Conservation (phyloP, 2,329 filamentous ascomycete genomes). For the Dactylellina cionopaga region DNA sequence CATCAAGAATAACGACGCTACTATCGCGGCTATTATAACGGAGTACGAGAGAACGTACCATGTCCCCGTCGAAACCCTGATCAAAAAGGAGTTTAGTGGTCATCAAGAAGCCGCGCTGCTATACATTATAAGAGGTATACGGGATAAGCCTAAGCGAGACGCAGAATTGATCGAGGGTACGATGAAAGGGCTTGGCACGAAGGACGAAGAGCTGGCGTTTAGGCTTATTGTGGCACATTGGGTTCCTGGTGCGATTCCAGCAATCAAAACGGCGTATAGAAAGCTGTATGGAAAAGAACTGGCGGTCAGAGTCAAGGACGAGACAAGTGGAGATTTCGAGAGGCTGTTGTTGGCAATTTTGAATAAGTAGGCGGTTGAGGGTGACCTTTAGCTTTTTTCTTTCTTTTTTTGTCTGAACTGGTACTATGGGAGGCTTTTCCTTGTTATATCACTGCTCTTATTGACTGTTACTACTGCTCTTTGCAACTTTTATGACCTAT, state of each 20-base stretch:
- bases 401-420: not conserved
- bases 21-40: constrained; percentile 82
- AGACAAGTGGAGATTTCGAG: constrained; percentile 87
- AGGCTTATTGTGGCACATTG: constrained; percentile 83
- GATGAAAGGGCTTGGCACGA: constrained; percentile 88
- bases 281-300: constrained; percentile 76
- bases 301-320: constrained; percentile 75
- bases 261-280: constrained; percentile 81
- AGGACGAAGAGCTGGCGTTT: constrained; percentile 79
- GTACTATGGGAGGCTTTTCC: not conserved
- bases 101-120: constrained; percentile 90
- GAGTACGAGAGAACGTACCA: constrained; percentile 79
- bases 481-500: no score
- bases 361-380: constrained; percentile 18
- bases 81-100: constrained; percentile 85
- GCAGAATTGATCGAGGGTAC: constrained; percentile 82
- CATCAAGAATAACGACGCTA: constrained; percentile 78
- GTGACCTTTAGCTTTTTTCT: not conserved
- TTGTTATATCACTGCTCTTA: no score
- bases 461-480: no score
- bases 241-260: constrained; percentile 77
- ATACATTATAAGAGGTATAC: constrained; percentile 77
- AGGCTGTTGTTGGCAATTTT: constrained; percentile 74
- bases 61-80: constrained; percentile 74
- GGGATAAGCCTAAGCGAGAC: constrained; percentile 69